These are phyloP conservation scores for Coemansia sp. DNA, from an alignment of 192 early-diverging fungal genomes.

Conservation along the genomic window DNA sequence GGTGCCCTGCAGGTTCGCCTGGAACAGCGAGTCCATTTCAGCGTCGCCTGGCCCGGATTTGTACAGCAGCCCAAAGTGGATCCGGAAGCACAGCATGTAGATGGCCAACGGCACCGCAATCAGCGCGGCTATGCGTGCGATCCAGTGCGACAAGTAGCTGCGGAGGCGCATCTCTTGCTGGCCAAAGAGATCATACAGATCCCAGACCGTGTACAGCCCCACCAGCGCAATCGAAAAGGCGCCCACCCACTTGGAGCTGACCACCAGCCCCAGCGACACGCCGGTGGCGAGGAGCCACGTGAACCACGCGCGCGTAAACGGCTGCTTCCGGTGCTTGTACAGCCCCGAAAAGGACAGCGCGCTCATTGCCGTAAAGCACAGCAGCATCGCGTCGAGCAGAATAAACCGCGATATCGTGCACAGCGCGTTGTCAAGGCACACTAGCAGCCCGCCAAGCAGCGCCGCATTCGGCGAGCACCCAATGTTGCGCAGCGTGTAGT, in stretches of 20 bases:
- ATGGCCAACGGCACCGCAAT: slow-evolving; percentile 80
- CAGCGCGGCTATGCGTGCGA: slow-evolving; percentile 73
- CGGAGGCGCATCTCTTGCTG: slow-evolving; percentile 61
- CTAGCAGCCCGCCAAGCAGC: slow-evolving; percentile 75
- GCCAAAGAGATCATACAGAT: slow-evolving; percentile 88
- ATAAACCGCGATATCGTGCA: slow-evolving; percentile 85
- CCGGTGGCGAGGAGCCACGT: slow-evolving; percentile 85
- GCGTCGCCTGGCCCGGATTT: slow-evolving; percentile 83
- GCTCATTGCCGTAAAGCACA: slow-evolving; percentile 78
- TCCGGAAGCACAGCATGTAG: slow-evolving; percentile 77
- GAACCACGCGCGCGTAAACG: slow-evolving; percentile 89
- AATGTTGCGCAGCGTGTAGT: slow-evolving; percentile 78
- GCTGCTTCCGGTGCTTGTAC: slow-evolving; percentile 68
- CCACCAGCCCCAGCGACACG: slow-evolving; percentile 77
- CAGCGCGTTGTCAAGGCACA: slow-evolving; percentile 67
- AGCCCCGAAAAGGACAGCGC: slow-evolving; percentile 71
- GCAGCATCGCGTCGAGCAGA: slow-evolving; percentile 91
- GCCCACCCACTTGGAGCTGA: slow-evolving; percentile 98
- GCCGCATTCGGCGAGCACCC: slow-evolving; percentile 65
- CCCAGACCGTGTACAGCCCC: slow-evolving; percentile 89
- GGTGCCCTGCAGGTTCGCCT: slow-evolving; percentile 84
- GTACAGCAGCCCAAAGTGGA: slow-evolving; percentile 88
- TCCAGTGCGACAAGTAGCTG: slow-evolving; percentile 78
- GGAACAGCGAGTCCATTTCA: slow-evolving; percentile 96
- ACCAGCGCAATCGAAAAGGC: slow-evolving; percentile 87